Conservation (phyloP, 257 asterid species). For the Lithospermum erythrorhizon region DNA sequence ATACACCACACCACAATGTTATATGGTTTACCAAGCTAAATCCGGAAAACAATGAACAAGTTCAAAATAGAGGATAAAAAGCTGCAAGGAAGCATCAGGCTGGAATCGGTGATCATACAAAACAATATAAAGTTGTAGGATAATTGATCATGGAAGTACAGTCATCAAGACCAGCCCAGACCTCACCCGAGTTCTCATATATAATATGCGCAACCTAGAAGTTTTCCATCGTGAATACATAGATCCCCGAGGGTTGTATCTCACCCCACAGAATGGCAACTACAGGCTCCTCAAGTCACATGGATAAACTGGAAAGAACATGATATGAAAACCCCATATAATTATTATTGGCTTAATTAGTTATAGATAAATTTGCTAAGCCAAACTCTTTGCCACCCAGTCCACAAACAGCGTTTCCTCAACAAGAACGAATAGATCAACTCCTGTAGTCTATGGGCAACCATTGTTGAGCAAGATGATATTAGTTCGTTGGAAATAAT, state of each 20-base stretch:
- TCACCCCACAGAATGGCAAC: conserved; percentile 91
- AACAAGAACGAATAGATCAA: conserved; percentile 78
- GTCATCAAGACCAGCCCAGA: conserved; percentile 91
- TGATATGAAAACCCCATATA: background rate
- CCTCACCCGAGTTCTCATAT: conserved; percentile 79
- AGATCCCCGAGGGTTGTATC: conserved; percentile 92
- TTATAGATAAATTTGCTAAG: conserved; percentile 8
- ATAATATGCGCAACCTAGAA: conserved; percentile 81
- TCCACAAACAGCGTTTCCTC: conserved; percentile 84
- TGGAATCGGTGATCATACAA: too few relatives aligned
- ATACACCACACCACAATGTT: conserved; percentile 33
- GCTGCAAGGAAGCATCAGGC: too few relatives aligned
- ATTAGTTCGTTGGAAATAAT: too few relatives aligned
- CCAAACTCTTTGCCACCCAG: conserved; percentile 78
- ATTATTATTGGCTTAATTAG: too few relatives aligned
- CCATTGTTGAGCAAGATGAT: background rate
- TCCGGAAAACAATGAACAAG: conserved; percentile 19
- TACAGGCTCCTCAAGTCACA: conserved; percentile 99
- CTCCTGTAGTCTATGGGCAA: conserved; percentile 65
- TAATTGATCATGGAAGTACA: background rate
- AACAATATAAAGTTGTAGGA: background rate
- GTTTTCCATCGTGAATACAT: conserved; percentile 82
- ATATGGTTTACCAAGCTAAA: too few relatives aligned
- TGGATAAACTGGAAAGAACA: conserved; percentile 66
- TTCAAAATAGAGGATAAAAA: background rate